phyloP scores from a whole-genome alignment of 345 rosid genomes.

The Salix exigua region DNA sequence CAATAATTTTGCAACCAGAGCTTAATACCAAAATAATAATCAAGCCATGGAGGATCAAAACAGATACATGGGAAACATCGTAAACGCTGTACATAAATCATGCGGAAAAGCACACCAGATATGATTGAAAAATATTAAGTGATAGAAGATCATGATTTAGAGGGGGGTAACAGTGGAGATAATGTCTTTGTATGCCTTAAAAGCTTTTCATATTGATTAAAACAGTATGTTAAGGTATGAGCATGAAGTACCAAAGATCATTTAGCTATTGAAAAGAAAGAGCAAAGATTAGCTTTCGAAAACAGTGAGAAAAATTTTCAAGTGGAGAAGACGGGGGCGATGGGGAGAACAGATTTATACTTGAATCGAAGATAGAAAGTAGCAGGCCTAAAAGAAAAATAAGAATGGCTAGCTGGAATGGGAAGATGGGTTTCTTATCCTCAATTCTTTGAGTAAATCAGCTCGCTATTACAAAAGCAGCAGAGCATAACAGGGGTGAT shows the following conservation, averaged over 20 bases:
- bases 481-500: background rate
- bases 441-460: background rate
- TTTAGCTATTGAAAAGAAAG: background rate
- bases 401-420: background rate
- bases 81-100: no score
- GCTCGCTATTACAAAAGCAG: background rate
- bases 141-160: background rate
- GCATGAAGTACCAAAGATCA: background rate
- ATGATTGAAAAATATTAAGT: no score
- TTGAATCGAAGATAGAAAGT: background rate
- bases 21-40: no score
- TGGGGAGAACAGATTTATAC: background rate
- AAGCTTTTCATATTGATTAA: background rate
- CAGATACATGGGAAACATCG: no score
- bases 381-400: background rate
- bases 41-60: no score
- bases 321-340: background rate
- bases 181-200: background rate
- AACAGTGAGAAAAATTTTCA: background rate
- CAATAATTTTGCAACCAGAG: no score
- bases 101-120: no score
- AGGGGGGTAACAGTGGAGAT: background rate
- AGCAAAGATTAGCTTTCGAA: background rate
- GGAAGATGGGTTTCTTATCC: background rate
- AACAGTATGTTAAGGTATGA: background rate